These are phyloP conservation scores for Cyberlindnera samutprakarnensis DNA, from an alignment of 805 yeast species.

Conservation along the genomic window DNA sequence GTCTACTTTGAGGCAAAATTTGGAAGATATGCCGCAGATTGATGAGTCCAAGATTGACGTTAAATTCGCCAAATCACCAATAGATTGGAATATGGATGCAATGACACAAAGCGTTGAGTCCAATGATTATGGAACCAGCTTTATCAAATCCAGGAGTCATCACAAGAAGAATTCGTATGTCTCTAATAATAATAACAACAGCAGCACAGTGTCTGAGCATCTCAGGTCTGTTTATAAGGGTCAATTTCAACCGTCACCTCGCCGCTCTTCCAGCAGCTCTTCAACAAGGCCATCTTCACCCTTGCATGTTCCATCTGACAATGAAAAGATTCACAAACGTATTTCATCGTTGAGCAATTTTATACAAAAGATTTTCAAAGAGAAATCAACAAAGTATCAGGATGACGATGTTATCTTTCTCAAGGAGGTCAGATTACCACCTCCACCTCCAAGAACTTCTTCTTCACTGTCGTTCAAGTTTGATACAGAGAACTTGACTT, in stretches of 20 bases:
- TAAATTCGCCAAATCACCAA: conserved; percentile 16
- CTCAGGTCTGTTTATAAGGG: conserved; percentile 28
- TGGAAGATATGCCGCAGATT: conserved; percentile 3
- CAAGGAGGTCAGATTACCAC: conserved; percentile 15
- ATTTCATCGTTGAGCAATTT: conserved; percentile 5
- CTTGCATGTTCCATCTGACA: too few relatives aligned
- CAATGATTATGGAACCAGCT: conserved; percentile 31
- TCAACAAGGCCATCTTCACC: too few relatives aligned
- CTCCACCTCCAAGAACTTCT: conserved; percentile 7
- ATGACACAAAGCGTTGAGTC: not conserved
- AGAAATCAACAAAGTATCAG: not conserved
- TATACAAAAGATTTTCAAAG: conserved; percentile 3
- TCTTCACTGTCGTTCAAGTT: conserved; percentile 16
- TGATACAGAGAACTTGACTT: conserved; percentile 22
- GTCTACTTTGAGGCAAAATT: not conserved
- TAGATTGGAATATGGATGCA: conserved; percentile 15
- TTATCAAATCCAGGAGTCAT: conserved; percentile 20
- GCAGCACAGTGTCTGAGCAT: conserved; percentile 20
- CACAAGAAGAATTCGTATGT: conserved; percentile 12
- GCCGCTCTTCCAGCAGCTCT: too few relatives aligned
- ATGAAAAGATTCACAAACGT: conserved; percentile 4
- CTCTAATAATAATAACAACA: conserved; percentile 1
- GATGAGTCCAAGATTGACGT: conserved; percentile 7
- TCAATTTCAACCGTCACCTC: conserved; percentile 27
- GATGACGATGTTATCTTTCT: conserved; percentile 14